Evolutionary conservation across 2,329 filamentous ascomycete species (phyloP), one percentile per base, ranked within the genome.

Genomic region (Geosmithia flava): DNA sequence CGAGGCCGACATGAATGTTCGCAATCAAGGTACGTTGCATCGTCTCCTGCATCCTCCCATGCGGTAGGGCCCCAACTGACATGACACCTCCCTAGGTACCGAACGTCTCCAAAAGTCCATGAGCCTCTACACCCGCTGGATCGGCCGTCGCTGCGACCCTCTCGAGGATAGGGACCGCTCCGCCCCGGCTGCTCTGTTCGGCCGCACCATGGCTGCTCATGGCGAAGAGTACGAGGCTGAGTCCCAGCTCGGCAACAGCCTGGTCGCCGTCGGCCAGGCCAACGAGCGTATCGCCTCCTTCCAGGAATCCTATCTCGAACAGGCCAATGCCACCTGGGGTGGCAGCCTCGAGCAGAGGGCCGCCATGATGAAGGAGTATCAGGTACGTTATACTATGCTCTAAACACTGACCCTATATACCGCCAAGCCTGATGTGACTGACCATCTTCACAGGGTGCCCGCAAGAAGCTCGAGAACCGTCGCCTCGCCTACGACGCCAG

Each of bases 341-440:
- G 89, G 96, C 63, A 89, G 86, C n/a, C 71, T 95, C 20, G 91
- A 97, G 64, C 76, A 89, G 54, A 94, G 85, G 23, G 67, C 95
- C 47, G 83, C 87, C 37, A 93, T 95, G 75, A 91, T 97, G 87
- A 96, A 95, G 64, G 93, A 97, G 61, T 97, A 95, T 58, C 89
- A 96, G 76, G 86, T 91, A 74, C 48, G 76, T 62, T 11, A 37
- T 16, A 13, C 10, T 13, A n/a, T 11, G 15, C 33, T 3, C 19
- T 29, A 16, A 15, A 23, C 15, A 16, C 39, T 47, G 33, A 20
- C 15, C 33, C 42, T 33, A 40, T 29, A 23, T 42, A 17, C 15
- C 33, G 11, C 30, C 41, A 41, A 16, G 27, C 47, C 47, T 49
- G 37, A 43, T 37, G 15, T 37, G 33, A 37, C 15, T 37, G 33